Base-by-base conservation (phyloP, 2,329 filamentous ascomycete species). In the Fusarium mexicanum region DNA sequence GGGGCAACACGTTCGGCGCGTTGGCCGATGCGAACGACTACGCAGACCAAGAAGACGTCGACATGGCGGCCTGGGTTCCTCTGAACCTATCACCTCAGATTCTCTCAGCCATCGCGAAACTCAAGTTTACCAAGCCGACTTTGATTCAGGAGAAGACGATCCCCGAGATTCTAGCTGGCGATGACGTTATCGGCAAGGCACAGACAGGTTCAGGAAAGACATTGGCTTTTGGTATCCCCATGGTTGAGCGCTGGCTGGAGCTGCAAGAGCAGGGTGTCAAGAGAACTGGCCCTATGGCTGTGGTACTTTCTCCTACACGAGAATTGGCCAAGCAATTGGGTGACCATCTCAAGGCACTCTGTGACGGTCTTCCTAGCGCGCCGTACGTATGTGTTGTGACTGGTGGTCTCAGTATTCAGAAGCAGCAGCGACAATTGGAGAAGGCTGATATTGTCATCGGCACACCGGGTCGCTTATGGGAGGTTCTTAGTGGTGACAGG, bases 171-270 rank as follows among this genome's bases (percentile, higher is more conserved):
- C 81, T 96, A 26, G 89, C 90, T 11, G 96, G 96, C 0, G 93
- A 94, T 80, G 96, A 99, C 82, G 92, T 98, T 22, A 93, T 99
- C 73, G 96, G 96, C 47, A 99, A 99, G 84, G 96, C 96, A 5
- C 93, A 96, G 17, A 99, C 96, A 0, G 96, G 96, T 74, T 98
- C 96, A 20, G 96, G 96, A 77, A 99, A 99, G 84, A 99, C 96
- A 1, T 86, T 99, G 50, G 96, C 96, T 0, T 99, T 98, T 82
- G 94, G 93, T 3, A 95, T 99, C 71, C 96, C 96, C 0, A 96
- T 99, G 64, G 86, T 98, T 16, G 95, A 99, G 82, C 88, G 89
- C 63, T 98, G 92, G 87, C 84, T 99, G 43, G 88, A 89, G 68
- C 79, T 80, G 64, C 82, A 81, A 33, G 81, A 82, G 47, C 81